A percentile compares a stretch with the other conserved stretches of the same genome.
These are phyloP conservation scores for Mycena rosella DNA, from an alignment of 768 basidiomycete species.

Conservation along the genomic window DNA sequence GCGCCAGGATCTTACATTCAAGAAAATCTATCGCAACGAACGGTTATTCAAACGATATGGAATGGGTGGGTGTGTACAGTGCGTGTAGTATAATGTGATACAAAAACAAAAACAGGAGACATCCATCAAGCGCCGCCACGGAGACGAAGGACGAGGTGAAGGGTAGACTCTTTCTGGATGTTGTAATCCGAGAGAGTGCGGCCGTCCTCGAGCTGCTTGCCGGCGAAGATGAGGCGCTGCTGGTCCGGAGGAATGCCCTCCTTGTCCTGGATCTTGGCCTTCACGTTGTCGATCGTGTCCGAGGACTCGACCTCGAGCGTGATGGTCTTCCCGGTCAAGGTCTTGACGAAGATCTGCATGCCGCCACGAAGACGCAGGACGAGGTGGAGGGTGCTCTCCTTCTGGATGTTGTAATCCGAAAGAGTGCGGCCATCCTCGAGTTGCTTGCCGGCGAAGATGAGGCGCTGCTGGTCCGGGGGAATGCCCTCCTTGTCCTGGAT, in stretches of 20 bases:
- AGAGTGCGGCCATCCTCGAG: too few species aligned
- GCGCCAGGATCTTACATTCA: too few species aligned
- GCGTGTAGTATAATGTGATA: not conserved
- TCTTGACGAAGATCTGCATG: conserved; percentile 83
- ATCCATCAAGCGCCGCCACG: conserved; percentile 70
- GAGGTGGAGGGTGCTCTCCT: conserved; percentile 49
- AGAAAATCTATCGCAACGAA: too few species aligned
- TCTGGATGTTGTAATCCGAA: conserved; percentile 90
- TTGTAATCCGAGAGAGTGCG: conserved; percentile 84
- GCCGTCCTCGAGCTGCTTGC: conserved; percentile 84
- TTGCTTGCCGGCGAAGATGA: too few species aligned
- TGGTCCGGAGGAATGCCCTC: conserved; percentile 86
- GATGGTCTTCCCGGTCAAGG: conserved; percentile 81
- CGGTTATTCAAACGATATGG: conserved; percentile 17
- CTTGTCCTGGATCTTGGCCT: conserved; percentile 87
- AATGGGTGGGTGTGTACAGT: too few species aligned
- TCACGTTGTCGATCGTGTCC: conserved; percentile 83
- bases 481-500: too few species aligned
- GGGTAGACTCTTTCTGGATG: conserved; percentile 81
- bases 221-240: conserved; percentile 84
- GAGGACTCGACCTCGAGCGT: conserved; percentile 82
- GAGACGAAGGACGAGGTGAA: conserved; percentile 73
- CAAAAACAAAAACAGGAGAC: conserved; percentile 22
- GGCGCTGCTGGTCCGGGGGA: too few species aligned
- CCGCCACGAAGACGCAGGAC: conserved; percentile 70